Evolutionary conservation across 768 basidiomycete genomes (phyloP), one percentile per base, ranked within the genome.

Genomic region (Suillus weaverae): DNA sequence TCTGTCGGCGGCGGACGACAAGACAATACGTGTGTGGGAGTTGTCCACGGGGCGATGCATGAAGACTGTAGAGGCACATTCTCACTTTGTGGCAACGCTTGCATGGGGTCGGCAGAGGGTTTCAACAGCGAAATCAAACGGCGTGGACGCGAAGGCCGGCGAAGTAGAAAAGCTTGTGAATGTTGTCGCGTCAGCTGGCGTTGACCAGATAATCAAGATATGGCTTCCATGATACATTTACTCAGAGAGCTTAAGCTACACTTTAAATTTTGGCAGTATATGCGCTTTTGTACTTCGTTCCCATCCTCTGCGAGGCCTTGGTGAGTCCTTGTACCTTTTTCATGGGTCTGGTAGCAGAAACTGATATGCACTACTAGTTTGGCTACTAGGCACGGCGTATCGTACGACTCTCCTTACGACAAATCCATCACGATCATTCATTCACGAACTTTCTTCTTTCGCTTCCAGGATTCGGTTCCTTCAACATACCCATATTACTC

Each of bases 1-100:
- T 14, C 82, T 97, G n/a, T 95, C 94, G 10, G 92, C 91, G 5
- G 91, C 92, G 14, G 95, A 97, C 74, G 95, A 97, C 81, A 92
- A 95, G 77, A 92, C 92, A 11, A 86, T 96, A 69, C 87, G 92
- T 10, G 84, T 96, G 10, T 97, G 95, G 95, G 95, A 96, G 70
- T 80, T 97, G 41, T 83, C 85, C 50, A 91, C 90, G 3, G 95
- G 94, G 0, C 84, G 94, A 67, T 95, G 94, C 74, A 82, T 89
- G 68, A 94, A 93, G 80, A 91, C 87, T 44, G 85, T 97, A 48
- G 92, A 95, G 68, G 94, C 95, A 4, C 95, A 96, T 74, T 84
- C 84, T 36, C 91, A 93, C 71, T 94, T 95, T 72, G 89, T 95
- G 14, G 85, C 89, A 36, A 89, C 88, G 26, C 84, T 95, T 62